phyloP scores from a whole-genome alignment of 345 rosid genomes.

The Viola odorata region DNA sequence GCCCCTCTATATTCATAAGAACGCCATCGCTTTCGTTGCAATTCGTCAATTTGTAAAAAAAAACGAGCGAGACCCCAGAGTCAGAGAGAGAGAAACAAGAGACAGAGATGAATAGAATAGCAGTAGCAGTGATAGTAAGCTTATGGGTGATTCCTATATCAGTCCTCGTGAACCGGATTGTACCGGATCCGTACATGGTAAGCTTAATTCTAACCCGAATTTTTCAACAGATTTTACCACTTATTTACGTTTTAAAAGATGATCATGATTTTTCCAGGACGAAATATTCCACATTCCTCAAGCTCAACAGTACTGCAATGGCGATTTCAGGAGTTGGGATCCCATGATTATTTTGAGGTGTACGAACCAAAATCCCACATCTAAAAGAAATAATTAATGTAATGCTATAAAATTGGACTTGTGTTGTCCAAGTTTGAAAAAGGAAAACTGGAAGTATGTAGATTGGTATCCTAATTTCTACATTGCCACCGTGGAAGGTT shows the following conservation, averaged over 20 bases:
- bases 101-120: conserved; percentile 54
- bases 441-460: no score
- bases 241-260: not conserved
- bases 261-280: conserved; percentile 47
- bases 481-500: no score
- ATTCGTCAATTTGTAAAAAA: no score
- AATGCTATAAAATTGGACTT: no score
- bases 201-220: not conserved
- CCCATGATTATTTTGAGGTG: no score
- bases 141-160: conserved; percentile 72
- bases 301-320: conserved; percentile 74
- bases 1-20: no score
- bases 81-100: not conserved
- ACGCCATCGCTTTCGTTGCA: no score
- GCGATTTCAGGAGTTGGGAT: conserved; percentile 81
- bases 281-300: conserved; percentile 95
- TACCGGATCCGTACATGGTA: conserved; percentile 87
- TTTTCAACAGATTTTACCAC: not conserved
- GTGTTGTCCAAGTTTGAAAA: no score
- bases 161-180: conserved; percentile 60
- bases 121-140: conserved; percentile 59
- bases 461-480: no score
- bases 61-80: no score
- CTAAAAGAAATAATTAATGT: no score
- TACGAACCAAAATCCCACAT: no score